These are phyloP conservation scores for Sporodiniella umbellata DNA, from an alignment of 371 early-diverging fungal species.

Conservation along the genomic window DNA sequence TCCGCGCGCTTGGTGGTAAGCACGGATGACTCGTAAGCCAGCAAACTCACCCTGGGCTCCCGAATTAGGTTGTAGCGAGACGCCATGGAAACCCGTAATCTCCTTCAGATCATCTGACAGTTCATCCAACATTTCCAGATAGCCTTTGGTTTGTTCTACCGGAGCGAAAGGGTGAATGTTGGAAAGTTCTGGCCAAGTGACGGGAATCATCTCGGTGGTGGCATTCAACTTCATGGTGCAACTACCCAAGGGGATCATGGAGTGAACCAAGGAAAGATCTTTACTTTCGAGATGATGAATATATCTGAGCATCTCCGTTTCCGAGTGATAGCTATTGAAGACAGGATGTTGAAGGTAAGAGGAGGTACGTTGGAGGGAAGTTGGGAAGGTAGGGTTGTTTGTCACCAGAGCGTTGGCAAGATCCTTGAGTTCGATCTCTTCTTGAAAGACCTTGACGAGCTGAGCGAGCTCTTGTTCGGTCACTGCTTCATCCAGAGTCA, in stretches of 20 bases:
- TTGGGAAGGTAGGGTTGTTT: slow-evolving; percentile 54
- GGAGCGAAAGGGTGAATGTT: slow-evolving; percentile 97
- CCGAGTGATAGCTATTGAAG: slow-evolving; percentile 95
- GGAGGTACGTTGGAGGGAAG: slow-evolving; percentile 69
- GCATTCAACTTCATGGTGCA: slow-evolving; percentile 99
- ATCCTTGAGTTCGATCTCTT: slow-evolving; percentile 50
- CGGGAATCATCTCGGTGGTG: slow-evolving; percentile 96
- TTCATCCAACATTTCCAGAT: slow-evolving; percentile 80
- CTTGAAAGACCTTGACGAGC: slow-evolving; percentile 70
- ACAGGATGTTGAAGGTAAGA: slow-evolving; percentile 82
- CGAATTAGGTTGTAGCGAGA: slow-evolving; percentile 94
- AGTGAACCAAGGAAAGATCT: slow-evolving; percentile 93
- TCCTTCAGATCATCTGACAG: slow-evolving; percentile 82
- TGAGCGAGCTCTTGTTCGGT: slow-evolving; percentile 74
- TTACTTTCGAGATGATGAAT: slow-evolving; percentile 89
- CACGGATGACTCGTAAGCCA: slow-evolving; percentile 89
- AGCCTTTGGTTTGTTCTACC: slow-evolving; percentile 86
- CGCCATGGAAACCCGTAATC: slow-evolving; percentile 92
- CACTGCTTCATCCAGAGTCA: slow-evolving; percentile 92
- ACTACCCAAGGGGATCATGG: slow-evolving; percentile 97
- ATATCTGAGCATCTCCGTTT: slow-evolving; percentile 98
- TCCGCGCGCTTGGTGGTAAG: slow-evolving; percentile 84
- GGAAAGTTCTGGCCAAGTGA: slow-evolving; percentile 95
- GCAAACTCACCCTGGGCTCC: slow-evolving; percentile 99
- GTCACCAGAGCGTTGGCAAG: slow-evolving; percentile 38